Evolutionary conservation across 1,284 basidiomycete genomes (phyloP).

Genomic region (Tilletia caries): DNA sequence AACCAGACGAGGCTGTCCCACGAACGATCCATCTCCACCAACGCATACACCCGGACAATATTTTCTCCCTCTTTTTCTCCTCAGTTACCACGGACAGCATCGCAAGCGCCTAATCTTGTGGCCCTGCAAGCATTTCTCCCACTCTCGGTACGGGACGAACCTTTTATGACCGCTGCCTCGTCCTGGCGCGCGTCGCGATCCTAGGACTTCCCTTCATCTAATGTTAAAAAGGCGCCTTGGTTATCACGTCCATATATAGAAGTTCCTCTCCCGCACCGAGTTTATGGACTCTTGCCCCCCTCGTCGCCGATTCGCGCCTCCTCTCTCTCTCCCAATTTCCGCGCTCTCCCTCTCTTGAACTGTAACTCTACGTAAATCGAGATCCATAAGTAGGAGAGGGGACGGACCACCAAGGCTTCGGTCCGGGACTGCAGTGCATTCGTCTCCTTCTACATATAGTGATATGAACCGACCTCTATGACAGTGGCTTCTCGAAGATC

Average conservation of each 20-base stretch:
- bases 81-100: background rate
- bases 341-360: conserved; percentile 10
- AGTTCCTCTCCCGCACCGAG: too few relatives aligned
- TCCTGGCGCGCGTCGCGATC: too few relatives aligned
- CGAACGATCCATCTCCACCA: too few relatives aligned
- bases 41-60: conserved; percentile 23
- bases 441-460: too few relatives aligned
- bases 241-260: too few relatives aligned
- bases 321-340: background rate
- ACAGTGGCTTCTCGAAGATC: background rate
- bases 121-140: conserved; percentile 9
- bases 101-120: conserved; percentile 11
- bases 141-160: background rate
- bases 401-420: too few relatives aligned
- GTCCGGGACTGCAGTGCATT: too few relatives aligned
- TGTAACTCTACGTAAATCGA: background rate
- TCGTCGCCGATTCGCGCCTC: conserved; percentile 4
- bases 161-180: background rate
- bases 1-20: too few relatives aligned
- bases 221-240: too few relatives aligned
- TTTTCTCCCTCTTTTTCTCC: conserved; percentile 1
- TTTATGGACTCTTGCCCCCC: too few relatives aligned
- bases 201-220: too few relatives aligned
- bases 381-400: too few relatives aligned
- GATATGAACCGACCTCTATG: background rate